phyloP scores from a whole-genome alignment of 78 protist genomes.

The Planoprotostelium fungivorum region DNA sequence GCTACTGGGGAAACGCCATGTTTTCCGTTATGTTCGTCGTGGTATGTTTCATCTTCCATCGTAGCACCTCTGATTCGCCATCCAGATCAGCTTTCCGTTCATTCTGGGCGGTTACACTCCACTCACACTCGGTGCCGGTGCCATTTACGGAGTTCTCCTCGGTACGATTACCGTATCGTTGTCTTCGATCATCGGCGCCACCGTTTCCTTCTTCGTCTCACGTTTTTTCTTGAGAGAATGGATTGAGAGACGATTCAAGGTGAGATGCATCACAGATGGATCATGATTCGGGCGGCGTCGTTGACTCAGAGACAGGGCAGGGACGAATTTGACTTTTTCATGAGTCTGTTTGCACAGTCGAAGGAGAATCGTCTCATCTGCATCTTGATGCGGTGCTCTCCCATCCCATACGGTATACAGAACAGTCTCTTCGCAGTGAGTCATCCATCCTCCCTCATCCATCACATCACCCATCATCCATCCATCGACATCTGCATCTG shows the following conservation, averaged over 20 bases:
- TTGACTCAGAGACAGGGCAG: too few relatives aligned
- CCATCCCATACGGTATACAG: not conserved
- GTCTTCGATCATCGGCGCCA: not conserved
- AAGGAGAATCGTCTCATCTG: not conserved
- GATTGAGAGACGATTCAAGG: not conserved
- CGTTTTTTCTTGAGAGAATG: not conserved
- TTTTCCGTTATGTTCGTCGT: not conserved
- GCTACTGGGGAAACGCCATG: not conserved
- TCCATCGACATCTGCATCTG: too few relatives aligned
- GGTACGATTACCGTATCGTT: not conserved
- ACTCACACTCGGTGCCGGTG: not conserved
- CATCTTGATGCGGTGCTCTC: not conserved
- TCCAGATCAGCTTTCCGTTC: not conserved
- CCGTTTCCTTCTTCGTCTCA: not conserved
- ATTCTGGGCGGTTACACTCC: not conserved
- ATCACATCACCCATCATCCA: too few relatives aligned
- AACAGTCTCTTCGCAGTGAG: not conserved
- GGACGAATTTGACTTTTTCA: not conserved
- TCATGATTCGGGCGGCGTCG: not conserved
- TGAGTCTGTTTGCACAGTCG: not conserved
- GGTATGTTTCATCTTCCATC: not conserved
- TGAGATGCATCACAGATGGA: not conserved
- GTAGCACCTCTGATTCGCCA: not conserved
- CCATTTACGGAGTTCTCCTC: not conserved
- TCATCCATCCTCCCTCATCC: too few relatives aligned